These are phyloP conservation scores for Crithidia expoeki DNA, from an alignment of 208 protist species.

Conservation along the genomic window DNA sequence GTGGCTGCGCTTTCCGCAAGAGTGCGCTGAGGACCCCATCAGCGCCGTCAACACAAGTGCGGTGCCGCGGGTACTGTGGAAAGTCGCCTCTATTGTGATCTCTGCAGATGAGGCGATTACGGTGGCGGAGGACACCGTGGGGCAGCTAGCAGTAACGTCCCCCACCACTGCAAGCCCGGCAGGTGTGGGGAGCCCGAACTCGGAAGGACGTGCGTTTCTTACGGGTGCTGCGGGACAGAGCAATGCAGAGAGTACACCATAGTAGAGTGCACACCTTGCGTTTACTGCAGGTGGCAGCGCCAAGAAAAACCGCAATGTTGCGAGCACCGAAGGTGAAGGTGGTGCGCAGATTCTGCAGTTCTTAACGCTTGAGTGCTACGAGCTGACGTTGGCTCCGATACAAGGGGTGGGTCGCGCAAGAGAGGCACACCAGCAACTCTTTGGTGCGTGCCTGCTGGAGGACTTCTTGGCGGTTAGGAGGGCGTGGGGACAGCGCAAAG, in stretches of 20 bases:
- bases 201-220: background rate
- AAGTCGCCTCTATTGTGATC: background rate
- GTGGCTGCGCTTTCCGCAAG: slow-evolving; percentile 24
- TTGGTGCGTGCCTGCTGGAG: background rate
- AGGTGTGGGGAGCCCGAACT: background rate
- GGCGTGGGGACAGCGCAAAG: background rate
- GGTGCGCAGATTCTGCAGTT: slow-evolving; percentile 3
- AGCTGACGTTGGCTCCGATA: slow-evolving; percentile 16
- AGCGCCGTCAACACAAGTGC: slow-evolving; percentile 19
- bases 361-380: slow-evolving; percentile 8
- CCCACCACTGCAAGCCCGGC: background rate
- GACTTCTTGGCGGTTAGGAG: background rate
- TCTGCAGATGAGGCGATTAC: background rate
- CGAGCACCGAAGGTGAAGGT: too few relatives aligned
- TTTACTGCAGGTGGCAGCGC: background rate
- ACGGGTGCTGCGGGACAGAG: background rate
- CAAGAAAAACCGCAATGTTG: background rate
- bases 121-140: background rate
- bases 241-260: background rate
- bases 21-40: background rate
- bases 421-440: background rate
- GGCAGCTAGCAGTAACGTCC: background rate
- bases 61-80: slow-evolving; percentile 6
- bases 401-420: background rate
- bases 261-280: background rate